A percentile compares a stretch with the other conserved stretches of the same genome.
Evolutionary conservation across 371 early-diverging fungal genomes (phyloP).

Genomic region (Rhizomucor pusillus): DNA sequence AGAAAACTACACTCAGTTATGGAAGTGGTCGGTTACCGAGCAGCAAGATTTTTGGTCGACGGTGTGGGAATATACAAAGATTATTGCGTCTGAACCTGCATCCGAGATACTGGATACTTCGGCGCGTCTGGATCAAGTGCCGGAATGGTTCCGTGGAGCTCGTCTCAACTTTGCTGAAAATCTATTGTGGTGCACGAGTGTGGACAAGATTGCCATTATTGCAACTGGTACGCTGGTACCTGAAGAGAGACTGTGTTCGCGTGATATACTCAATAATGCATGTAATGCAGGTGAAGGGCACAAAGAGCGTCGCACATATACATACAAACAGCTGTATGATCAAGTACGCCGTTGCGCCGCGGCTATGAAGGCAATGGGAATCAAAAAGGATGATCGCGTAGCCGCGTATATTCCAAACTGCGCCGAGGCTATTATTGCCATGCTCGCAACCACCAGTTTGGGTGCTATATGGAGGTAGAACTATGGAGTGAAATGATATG

Average conservation of each 20-base stretch:
- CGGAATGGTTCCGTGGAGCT: conserved; percentile 88
- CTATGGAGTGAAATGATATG: conserved; percentile 1
- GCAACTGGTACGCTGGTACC: conserved; percentile 52
- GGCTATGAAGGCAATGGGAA: conserved; percentile 71
- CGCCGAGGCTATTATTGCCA: conserved; percentile 80
- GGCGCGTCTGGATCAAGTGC: conserved; percentile 79
- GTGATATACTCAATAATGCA: background rate
- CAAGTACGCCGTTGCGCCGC: conserved; percentile 71
- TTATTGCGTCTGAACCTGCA: conserved; percentile 52
- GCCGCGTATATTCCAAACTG: conserved; percentile 94
- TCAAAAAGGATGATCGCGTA: conserved; percentile 86
- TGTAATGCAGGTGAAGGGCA: conserved; percentile 47
- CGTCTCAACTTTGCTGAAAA: conserved; percentile 93
- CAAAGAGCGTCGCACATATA: conserved; percentile 34
- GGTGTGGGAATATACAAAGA: conserved; percentile 83
- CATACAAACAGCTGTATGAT: conserved; percentile 76
- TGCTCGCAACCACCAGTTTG: conserved; percentile 91
- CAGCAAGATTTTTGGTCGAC: conserved; percentile 83
- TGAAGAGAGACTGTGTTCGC: background rate
- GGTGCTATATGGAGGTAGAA: conserved; percentile 94
- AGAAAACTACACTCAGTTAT: conserved; percentile 69
- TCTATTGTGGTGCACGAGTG: conserved; percentile 63
- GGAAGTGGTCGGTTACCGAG: conserved; percentile 78
- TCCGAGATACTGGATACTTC: conserved; percentile 60
- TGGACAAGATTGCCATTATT: conserved; percentile 73